Evolutionary conservation across 345 rosid species (phyloP).

Genomic region (Durio zibethinus): DNA sequence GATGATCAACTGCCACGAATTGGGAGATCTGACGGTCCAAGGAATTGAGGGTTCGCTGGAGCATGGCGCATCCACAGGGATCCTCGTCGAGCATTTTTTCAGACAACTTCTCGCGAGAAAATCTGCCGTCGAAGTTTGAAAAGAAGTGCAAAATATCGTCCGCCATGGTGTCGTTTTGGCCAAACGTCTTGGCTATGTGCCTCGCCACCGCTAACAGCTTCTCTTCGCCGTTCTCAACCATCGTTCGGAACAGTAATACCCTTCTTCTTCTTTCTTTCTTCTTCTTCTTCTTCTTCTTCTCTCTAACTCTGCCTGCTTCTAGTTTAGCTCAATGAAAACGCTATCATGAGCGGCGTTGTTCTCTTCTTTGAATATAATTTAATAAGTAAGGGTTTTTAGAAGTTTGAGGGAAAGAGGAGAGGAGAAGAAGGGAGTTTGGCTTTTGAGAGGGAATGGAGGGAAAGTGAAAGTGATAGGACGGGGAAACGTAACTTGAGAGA

Average conservation of each 20-base stretch:
- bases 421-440: not conserved
- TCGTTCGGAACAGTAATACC: not conserved
- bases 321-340: not conserved
- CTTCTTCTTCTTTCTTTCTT: not conserved
- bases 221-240: conserved; percentile 85
- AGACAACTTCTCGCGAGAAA: conserved; percentile 74
- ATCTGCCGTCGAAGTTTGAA: conserved; percentile 84
- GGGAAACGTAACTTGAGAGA: conserved; percentile 8
- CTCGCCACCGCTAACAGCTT: conserved; percentile 83
- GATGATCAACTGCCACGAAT: conserved; percentile 54
- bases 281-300: not conserved
- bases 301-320: not conserved
- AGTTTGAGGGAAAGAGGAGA: not conserved
- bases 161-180: conserved; percentile 77
- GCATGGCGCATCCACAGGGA: conserved; percentile 38
- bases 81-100: conserved; percentile 40
- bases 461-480: conserved; percentile 11
- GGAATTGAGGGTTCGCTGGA: conserved; percentile 48
- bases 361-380: not conserved
- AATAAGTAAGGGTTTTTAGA: not conserved
- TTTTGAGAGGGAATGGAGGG: not conserved
- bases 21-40: conserved; percentile 75
- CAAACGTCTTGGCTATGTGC: conserved; percentile 88
- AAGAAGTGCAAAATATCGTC: conserved; percentile 90
- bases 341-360: not conserved